Evolutionary conservation across 495 filamentous ascomycete genomes (phyloP), one percentile per base, ranked within the genome.

Genomic region (Aspergillus biplanus): DNA sequence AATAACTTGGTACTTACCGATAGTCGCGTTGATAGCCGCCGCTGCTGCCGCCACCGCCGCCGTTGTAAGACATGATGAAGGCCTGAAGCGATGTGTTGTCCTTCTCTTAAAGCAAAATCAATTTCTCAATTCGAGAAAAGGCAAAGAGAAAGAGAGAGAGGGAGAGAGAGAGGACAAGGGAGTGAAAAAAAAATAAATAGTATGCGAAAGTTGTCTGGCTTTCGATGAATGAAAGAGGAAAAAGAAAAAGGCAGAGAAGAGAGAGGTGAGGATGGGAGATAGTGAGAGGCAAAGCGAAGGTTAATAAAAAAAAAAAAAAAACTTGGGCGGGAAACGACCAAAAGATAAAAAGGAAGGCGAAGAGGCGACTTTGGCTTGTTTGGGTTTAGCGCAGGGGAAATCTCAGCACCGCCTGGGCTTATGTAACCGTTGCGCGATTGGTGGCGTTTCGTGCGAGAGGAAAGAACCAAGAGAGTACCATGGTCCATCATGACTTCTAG

Each of bases 31-130:
- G 73, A 61, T 77, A 89, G 67, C 89, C 89, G 69, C 88, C 89
- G 68, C 89, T 42, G 44, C 64, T 46, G 57, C 57, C 42, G 27
- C 52, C 37, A 33, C 52, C 21, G 47, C 21, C 57, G 62, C 58
- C 58, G 64, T 66, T 86, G 85, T 90, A 92, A 78, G 88, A 91
- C 89, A 91, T 88, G 71, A 67, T 78, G 71, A 65, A 52, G 55
- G 72, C 63, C 69, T 59, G 68, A 70, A 13, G 69, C 33, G 55
- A 70, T 65, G 48, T 68, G 71, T 64, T 74, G 63, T 56, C 48
- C 32, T 63, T 62, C 35, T 58, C 44, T 27, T 50, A 33, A 54
- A 60, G 49, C 47, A 62, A 63, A 58, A 21, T 39, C 21, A 59
- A 37, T 27, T 52, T 47, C 32, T 59, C 46, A 52, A 50, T 31